Evolutionary conservation across 176 grass and related monocot species (phyloP), one percentile per base, ranked within the genome.

Genomic region (Juncus effusus): DNA sequence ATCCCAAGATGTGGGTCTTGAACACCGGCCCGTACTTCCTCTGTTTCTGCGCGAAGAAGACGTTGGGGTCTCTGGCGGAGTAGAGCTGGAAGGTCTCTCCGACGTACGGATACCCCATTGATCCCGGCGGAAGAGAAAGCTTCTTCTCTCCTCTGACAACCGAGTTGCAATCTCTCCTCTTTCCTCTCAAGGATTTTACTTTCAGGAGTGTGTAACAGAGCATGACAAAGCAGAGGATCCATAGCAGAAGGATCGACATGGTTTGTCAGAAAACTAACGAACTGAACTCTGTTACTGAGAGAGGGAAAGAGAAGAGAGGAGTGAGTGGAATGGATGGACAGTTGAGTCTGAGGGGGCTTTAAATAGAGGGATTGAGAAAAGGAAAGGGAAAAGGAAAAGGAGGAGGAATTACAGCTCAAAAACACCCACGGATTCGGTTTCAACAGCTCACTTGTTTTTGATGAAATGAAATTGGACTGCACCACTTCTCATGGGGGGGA

Each of bases 1-100:
- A 99, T 0, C 95, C 95, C 12, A 99, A 76, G 64, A 99, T 94
- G 73, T 94, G 76, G 37, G 95, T 99, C 89, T 99, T 99, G 78
- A 99, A 99, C 45, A 99, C 72, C 8, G 84, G 81, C 0, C 91
- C 91, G 55, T 96, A 83, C 54, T 65, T 73, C 74, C 85, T 91
- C 57, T 82, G 82, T 75, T 91, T 96, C 41, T 77, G 60, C 53
- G 77, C 68, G 75, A 97, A 97, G 82, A 89, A 97, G 28, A 83
- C 79, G 65, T 92, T 86, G 4, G 85, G 85, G 74, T 92, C 85
- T 56, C 76, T 84, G 56, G 90, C 81, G 10, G 92, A 91, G 79
- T 91, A 96, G 16, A 96, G 84, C 77, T 96, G 92, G 59, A 83
- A 88, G 38, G 92, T 96, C 77, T 96, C 92, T 9, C 92, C 92